Evolutionary conservation across 192 early-diverging fungal genomes (phyloP), one percentile per base, ranked within the genome.

Genomic region (Chytriomyces sp.): DNA sequence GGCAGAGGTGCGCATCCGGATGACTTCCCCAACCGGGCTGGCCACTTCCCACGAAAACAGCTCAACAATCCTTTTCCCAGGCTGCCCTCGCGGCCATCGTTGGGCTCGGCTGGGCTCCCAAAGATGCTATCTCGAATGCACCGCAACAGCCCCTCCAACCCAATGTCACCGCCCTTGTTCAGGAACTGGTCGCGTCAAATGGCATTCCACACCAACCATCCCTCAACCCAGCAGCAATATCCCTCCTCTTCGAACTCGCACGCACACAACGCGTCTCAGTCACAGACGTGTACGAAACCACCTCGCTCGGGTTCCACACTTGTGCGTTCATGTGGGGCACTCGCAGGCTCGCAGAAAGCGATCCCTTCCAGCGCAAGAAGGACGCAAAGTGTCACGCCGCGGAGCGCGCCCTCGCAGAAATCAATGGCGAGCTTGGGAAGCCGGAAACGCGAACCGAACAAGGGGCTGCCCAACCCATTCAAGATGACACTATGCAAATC

Each of bases 291-390:
- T 65, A 65, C 41, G 6, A 41, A 7, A 19, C 40, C 2, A 52
- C 63, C 6, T 26, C 28, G 26, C 4, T 4, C 8, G 59, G 59
- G 32, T n/a, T 49, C 2, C 3, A 3, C 31, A 10, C 8, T 7
- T 65, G 63, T 41, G n/a, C 40, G 14, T 65, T 65, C 63, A 65
- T 65, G 63, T 65, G 63, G 63, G 49, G 49, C 4, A 65, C 63
- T 38, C 63, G 63, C 14, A 19, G 30, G 28, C 33, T 65, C 10
- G 14, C 63, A 5, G n/a, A 25, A 19, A 33, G 28, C 10, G 63
- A 65, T 49, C 28, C 41, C 14, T 33, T 31, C 26, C 39, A 14
- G n/a, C 22, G 34, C n/a, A 65, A 65, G 34, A 65, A 65, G 34
- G 63, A 65, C 41, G 63, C 63, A 41, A 65, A 65, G 28, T 14